Percentiles rank a stretch among this genome's conserved stretches.
phyloP scores from a whole-genome alignment of 78 protist genomes.

The Pigoraptor vietnamica region DNA sequence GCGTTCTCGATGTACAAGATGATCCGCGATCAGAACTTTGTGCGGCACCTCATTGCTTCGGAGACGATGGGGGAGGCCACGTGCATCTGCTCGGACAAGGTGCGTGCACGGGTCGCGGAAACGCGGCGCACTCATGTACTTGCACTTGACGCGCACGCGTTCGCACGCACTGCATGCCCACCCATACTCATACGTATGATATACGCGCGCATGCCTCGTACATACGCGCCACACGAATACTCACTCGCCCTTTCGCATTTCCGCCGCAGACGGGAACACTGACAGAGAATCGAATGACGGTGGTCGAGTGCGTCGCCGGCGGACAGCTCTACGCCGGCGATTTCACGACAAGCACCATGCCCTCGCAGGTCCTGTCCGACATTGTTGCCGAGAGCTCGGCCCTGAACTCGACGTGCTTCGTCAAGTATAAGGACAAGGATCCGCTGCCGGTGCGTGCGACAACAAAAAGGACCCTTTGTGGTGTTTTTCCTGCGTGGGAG shows the following conservation, averaged over 20 bases:
- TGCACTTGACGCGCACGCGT: neutral
- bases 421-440: neutral
- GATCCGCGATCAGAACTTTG: slow-evolving; percentile 92
- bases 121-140: neutral
- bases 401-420: neutral
- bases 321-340: neutral
- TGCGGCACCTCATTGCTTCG: slow-evolving; percentile 90
- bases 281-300: slow-evolving; percentile 89
- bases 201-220: too few relatives aligned
- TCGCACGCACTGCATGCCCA: neutral
- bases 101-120: neutral
- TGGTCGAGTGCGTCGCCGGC: slow-evolving; percentile 35
- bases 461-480: neutral
- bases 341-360: neutral
- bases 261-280: slow-evolving; percentile 67
- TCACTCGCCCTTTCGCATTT: neutral
- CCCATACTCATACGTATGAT: too few relatives aligned
- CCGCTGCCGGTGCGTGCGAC: neutral
- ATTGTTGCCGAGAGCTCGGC: neutral
- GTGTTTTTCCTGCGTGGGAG: too few relatives aligned
- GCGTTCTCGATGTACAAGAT: slow-evolving; percentile 85
- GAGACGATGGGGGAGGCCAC: slow-evolving; percentile 98
- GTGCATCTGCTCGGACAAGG: slow-evolving; percentile 88
- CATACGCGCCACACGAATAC: neutral
- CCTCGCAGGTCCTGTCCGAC: neutral